These are phyloP conservation scores for Scutellaria baicalensis DNA, from an alignment of 257 asterid species.

Conservation along the genomic window DNA sequence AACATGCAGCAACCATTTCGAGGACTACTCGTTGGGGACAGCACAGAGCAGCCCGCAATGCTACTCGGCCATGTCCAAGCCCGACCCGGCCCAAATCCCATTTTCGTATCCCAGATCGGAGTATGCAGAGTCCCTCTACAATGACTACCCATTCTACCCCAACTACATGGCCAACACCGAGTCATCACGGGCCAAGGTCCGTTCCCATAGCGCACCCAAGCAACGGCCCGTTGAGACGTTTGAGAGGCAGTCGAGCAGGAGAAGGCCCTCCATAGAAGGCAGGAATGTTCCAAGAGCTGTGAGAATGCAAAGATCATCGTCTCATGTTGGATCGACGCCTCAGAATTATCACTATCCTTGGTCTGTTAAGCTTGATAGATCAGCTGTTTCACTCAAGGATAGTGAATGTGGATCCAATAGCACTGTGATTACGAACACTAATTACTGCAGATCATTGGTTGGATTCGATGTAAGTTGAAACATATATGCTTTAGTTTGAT, in stretches of 20 bases:
- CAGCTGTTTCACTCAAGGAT: conserved; percentile 63
- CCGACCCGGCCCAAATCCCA: conserved; percentile 35
- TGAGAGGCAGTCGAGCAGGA: conserved; percentile 61
- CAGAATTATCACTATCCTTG: conserved; percentile 71
- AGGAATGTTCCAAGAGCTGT: conserved; percentile 86
- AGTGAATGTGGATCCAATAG: conserved; percentile 89
- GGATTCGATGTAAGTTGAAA: conserved; percentile 59
- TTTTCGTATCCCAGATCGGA: conserved; percentile 51
- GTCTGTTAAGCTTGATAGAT: conserved; percentile 82
- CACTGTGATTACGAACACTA: conserved; percentile 61
- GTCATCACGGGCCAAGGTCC: conserved; percentile 81
- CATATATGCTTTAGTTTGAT: no score
- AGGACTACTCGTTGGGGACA: conserved; percentile 51
- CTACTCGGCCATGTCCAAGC: conserved; percentile 54
- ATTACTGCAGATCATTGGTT: conserved; percentile 73
- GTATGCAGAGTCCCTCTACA: conserved; percentile 56
- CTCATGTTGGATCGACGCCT: conserved; percentile 65
- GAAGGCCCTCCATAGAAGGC: conserved; percentile 81
- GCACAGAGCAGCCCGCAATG: conserved; percentile 83
- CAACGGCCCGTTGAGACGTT: conserved; percentile 66
- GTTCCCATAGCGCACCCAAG: conserved; percentile 99
- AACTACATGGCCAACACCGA: conserved; percentile 89
- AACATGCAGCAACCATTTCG: conserved; percentile 62
- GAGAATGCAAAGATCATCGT: conserved; percentile 85
- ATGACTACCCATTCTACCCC: conserved; percentile 62